phyloP scores from a whole-genome alignment of 345 rosid species.

The Gossypium bickii region DNA sequence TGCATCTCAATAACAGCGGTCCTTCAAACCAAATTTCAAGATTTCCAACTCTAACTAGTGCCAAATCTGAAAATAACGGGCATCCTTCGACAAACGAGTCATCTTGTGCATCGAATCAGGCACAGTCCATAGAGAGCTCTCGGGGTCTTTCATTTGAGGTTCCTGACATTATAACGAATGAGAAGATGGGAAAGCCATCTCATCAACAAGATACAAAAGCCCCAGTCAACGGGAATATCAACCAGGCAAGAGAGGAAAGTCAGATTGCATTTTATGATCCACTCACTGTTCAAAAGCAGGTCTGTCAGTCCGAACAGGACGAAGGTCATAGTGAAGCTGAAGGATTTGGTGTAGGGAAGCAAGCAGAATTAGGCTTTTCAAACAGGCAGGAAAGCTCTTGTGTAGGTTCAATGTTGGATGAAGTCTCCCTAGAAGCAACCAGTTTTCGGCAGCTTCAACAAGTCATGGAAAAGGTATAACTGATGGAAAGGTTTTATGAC shows the following conservation, averaged over 20 bases:
- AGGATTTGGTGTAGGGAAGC: conserved; percentile 30
- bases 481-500: not conserved
- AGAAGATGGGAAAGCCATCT: conserved; percentile 28
- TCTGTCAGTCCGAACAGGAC: conserved; percentile 28
- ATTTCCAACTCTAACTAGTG: conserved; percentile 42
- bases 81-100: conserved; percentile 43
- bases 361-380: conserved; percentile 45
- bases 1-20: conserved; percentile 30
- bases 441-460: conserved; percentile 86
- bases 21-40: conserved; percentile 47
- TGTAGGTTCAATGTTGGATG: conserved; percentile 59
- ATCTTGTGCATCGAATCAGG: conserved; percentile 57
- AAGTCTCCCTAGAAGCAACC: conserved; percentile 65
- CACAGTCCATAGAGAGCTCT: conserved; percentile 42
- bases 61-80: conserved; percentile 44
- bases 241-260: conserved; percentile 28
- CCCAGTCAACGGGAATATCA: conserved; percentile 29
- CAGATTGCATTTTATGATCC: conserved; percentile 37
- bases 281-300: conserved; percentile 39
- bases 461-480: conserved; percentile 64
- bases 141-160: conserved; percentile 34
- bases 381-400: conserved; percentile 55
- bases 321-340: conserved; percentile 42
- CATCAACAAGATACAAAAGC: conserved; percentile 25
- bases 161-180: conserved; percentile 27